Conservation (phyloP, 2,329 filamentous ascomycete species). For the Sporothrix dimorphospora region DNA sequence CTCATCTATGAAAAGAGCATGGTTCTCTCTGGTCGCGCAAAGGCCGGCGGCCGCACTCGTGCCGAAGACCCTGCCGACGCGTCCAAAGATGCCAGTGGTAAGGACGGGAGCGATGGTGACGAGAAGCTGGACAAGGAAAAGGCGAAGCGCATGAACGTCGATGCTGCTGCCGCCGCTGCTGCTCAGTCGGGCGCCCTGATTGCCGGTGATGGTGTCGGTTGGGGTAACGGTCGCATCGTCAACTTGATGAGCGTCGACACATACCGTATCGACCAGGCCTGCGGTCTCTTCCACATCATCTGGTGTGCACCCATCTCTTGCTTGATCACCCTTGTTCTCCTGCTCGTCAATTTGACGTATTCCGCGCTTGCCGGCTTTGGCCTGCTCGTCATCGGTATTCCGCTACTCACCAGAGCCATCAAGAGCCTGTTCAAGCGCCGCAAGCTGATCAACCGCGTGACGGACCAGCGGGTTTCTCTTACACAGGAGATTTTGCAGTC, state of each 20-base stretch:
- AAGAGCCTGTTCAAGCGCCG: conserved; percentile 75
- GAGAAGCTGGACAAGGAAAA: conserved; percentile 47
- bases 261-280: conserved; percentile 87
- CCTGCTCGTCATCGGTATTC: conserved; percentile 76
- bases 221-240: conserved; percentile 89
- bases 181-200: conserved; percentile 48
- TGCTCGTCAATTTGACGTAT: conserved; percentile 86
- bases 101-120: not conserved
- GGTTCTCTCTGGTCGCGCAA: conserved; percentile 84
- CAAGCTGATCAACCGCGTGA: conserved; percentile 85
- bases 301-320: conserved; percentile 86
- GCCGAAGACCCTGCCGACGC: not conserved
- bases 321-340: conserved; percentile 75
- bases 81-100: not conserved
- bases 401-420: conserved; percentile 76
- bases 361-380: conserved; percentile 88
- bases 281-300: conserved; percentile 84
- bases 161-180: not conserved
- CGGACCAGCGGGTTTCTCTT: conserved; percentile 85
- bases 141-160: conserved; percentile 40
- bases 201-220: conserved; percentile 74
- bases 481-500: conserved; percentile 92
- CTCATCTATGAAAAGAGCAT: conserved; percentile 92
- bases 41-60: conserved; percentile 68
- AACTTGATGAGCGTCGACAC: conserved; percentile 96